A percentile compares a stretch with the other conserved stretches of the same genome.
Conservation (phyloP, 306 rosid species). For the Lathyrus oleraceus region DNA sequence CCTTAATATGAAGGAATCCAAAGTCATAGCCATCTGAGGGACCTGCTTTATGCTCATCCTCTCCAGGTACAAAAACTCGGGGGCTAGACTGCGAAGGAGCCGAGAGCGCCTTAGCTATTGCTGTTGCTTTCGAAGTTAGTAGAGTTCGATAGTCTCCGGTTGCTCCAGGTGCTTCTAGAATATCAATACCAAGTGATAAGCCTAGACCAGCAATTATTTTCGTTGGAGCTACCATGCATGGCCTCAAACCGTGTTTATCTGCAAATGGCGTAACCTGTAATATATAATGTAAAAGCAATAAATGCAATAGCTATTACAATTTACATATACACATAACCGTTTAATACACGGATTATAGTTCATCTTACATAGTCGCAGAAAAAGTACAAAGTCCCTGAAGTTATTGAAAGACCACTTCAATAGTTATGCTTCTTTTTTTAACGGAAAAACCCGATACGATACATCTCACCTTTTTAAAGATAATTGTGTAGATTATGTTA, state of each 20-base stretch:
- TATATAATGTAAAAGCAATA: conserved; percentile 12
- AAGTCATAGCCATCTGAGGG: conserved; percentile 91
- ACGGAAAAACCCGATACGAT: background rate
- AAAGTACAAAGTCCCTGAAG: too few relatives aligned
- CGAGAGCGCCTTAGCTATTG: conserved; percentile 85
- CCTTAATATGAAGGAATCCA: conserved; percentile 97
- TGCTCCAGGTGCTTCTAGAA: conserved; percentile 96
- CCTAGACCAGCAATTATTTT: conserved; percentile 96
- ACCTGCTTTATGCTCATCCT: conserved; percentile 77
- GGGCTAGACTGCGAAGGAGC: conserved; percentile 78
- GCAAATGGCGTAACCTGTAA: conserved; percentile 79
- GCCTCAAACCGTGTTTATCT: conserved; percentile 70
- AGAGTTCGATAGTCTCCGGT: conserved; percentile 94
- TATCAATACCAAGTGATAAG: conserved; percentile 88
- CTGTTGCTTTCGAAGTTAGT: conserved; percentile 79
- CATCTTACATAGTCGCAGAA: too few relatives aligned
- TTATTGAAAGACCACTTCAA: too few relatives aligned
- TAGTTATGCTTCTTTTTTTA: background rate
- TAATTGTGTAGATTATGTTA: conserved; percentile 15
- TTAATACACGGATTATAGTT: background rate
- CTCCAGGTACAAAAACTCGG: conserved; percentile 82
- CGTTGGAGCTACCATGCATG: conserved; percentile 99
- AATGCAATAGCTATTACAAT: conserved; percentile 1
- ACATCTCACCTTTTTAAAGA: conserved; percentile 6
- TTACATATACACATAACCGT: conserved; percentile 14